phyloP scores from a whole-genome alignment of 805 yeast species.

The Blastobotrys parvus region DNA sequence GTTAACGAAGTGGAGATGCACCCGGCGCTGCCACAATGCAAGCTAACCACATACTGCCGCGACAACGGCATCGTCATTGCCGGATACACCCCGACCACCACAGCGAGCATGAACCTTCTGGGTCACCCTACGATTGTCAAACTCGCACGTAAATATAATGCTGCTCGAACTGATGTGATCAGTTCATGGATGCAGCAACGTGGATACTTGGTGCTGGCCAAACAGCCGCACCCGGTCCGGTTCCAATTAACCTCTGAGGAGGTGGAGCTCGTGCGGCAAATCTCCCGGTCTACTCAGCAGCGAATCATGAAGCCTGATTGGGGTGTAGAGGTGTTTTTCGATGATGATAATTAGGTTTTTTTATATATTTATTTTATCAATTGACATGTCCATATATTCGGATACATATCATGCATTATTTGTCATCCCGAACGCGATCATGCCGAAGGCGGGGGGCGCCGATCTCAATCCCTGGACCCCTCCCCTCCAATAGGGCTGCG shows the following conservation, averaged over 20 bases:
- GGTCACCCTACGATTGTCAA: constrained; percentile 45
- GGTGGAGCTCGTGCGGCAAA: constrained; percentile 25
- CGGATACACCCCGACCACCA: constrained; percentile 79
- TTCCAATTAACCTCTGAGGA: constrained; percentile 36
- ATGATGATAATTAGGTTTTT: not conserved
- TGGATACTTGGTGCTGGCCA: constrained; percentile 53
- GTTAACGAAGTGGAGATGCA: constrained; percentile 60
- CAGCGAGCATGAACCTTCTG: constrained; percentile 47
- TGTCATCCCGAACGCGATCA: no score
- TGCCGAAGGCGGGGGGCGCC: no score
- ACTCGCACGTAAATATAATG: constrained; percentile 49
- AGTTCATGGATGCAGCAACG: constrained; percentile 27
- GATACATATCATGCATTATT: no score
- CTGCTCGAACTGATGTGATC: constrained; percentile 9
- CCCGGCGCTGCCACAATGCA: constrained; percentile 35
- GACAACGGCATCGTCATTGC: constrained; percentile 48
- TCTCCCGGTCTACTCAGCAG: constrained; percentile 13
- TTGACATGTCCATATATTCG: no score
- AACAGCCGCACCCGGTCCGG: constrained; percentile 42
- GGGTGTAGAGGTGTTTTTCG: not conserved
- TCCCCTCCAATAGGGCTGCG: no score
- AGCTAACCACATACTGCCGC: constrained; percentile 39
- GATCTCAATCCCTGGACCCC: no score
- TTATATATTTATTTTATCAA: not conserved
- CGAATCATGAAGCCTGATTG: not conserved